These are phyloP conservation scores for Senna siamea DNA, from an alignment of 306 rosid genomes.

Conservation along the genomic window DNA sequence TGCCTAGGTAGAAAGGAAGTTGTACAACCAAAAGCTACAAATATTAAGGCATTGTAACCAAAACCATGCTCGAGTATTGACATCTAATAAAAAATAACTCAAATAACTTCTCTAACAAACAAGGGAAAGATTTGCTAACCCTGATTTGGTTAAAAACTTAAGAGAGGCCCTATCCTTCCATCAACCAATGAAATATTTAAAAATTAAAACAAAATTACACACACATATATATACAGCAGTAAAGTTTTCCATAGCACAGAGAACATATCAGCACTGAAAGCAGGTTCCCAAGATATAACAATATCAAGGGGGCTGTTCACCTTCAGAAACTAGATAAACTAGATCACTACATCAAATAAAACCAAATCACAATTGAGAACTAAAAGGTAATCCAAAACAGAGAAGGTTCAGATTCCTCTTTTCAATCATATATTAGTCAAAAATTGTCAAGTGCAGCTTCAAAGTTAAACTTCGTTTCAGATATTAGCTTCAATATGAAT, in stretches of 20 bases:
- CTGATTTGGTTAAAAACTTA: too few species aligned
- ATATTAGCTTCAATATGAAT: neutral
- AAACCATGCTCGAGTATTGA: slow-evolving; percentile 1
- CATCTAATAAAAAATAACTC: neutral
- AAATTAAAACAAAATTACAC: neutral
- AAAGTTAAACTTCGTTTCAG: neutral
- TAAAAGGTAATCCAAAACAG: slow-evolving; percentile 7
- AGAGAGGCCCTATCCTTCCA: neutral
- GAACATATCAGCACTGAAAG: slow-evolving; percentile 3
- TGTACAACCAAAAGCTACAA: slow-evolving; percentile 1
- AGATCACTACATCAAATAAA: neutral
- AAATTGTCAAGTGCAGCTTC: too few species aligned
- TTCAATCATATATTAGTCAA: neutral
- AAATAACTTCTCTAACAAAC: too few species aligned
- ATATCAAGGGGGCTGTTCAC: neutral
- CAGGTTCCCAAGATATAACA: neutral
- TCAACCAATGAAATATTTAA: neutral
- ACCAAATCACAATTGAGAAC: neutral
- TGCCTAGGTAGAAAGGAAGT: neutral
- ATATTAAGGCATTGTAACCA: slow-evolving; percentile 2
- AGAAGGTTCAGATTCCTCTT: neutral
- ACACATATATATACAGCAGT: neutral
- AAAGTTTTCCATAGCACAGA: neutral
- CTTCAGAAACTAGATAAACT: neutral
- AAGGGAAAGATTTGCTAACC: too few species aligned